These are phyloP conservation scores for Aspergillus pseudonomiae DNA, from an alignment of 2,329 filamentous ascomycete species.

Conservation along the genomic window DNA sequence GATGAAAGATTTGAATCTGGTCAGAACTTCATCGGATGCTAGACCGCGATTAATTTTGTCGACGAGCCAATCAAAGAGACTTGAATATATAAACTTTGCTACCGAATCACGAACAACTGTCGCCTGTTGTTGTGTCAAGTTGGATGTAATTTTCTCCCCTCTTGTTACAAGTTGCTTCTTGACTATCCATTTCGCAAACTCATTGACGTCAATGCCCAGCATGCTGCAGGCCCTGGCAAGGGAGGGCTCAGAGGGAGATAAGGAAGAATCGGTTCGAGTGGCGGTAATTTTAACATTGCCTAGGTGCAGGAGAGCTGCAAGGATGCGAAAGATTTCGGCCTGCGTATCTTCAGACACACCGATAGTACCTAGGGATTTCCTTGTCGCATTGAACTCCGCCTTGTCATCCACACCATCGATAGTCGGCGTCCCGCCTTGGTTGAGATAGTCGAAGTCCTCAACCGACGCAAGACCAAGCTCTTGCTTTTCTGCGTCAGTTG, in stretches of 20 bases:
- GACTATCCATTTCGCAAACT: conserved; percentile 97
- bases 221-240: conserved; percentile 80
- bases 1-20: conserved; percentile 85
- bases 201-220: conserved; percentile 80
- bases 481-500: conserved; percentile 79
- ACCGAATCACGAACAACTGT: conserved; percentile 95
- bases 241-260: conserved; percentile 79
- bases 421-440: conserved; percentile 86
- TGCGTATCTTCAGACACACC: conserved; percentile 78
- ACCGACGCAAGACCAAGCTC: conserved; percentile 78
- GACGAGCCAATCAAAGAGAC: conserved; percentile 98
- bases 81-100: conserved; percentile 98
- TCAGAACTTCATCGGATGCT: conserved; percentile 84
- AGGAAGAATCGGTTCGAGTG: conserved; percentile 81
- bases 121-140: conserved; percentile 89
- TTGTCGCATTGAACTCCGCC: conserved; percentile 87
- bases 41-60: conserved; percentile 91
- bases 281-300: conserved; percentile 96
- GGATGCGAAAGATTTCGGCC: conserved; percentile 80
- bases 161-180: conserved; percentile 98
- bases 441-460: conserved; percentile 93
- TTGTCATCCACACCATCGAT: conserved; percentile 97
- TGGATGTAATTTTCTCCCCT: conserved; percentile 96
- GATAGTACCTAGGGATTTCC: conserved; percentile 82
- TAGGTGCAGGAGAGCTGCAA: conserved; percentile 88